Base-by-base conservation (phyloP, 2,329 filamentous ascomycete species). In the Claviceps lovelessii region DNA sequence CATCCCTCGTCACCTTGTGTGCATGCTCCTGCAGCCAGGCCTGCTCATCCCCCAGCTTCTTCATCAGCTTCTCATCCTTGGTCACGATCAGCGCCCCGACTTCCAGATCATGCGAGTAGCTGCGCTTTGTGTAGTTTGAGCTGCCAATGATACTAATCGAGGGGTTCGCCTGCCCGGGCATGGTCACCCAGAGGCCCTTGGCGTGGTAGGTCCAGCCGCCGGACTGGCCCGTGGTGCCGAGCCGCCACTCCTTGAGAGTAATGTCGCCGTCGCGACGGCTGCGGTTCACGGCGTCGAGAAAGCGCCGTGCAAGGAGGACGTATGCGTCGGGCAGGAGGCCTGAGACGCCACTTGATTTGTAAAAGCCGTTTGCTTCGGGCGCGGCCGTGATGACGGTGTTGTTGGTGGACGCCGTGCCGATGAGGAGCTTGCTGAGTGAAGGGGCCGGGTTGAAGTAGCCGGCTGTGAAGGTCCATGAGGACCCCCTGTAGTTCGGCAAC, bases 361-460 rank as follows among this genome's bases (percentile, higher is more conserved):
- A 98, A 70, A 98, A 98, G 7, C 93, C 93, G 68, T 98, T 98
- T 0, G 93, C 93, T 70, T 88, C 84, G 0, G 91, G 93, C 0
- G 89, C 90, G 2, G 93, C 93, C 0, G 93, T 96, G 54, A 98
- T 85, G 28, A 98, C 87, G 0, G 86, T 90, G 57, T 89, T 93
- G 46, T 76, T 76, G 1, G 72, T 70, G 0, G 84, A 86, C 1
- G 83, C 79, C 0, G 88, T 90, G 7, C 78, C 75, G 37, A 98
- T 81, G 0, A 98, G 76, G 0, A 95, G 79, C 44, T 84, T 80
- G 2, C 88, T 90, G 23, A 97, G 80, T 4, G 84, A 83, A 0
- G 90, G 86, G 7, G 90, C 90, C 55, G 95, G 95, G 72, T 98
- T 98, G 74, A 98, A 98, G 72, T 98, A 98, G 53, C 93, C 93